A percentile compares a stretch with the other conserved stretches of the same genome.
Evolutionary conservation across 768 basidiomycete genomes (phyloP).

Genomic region (Sarcodon sp.): DNA sequence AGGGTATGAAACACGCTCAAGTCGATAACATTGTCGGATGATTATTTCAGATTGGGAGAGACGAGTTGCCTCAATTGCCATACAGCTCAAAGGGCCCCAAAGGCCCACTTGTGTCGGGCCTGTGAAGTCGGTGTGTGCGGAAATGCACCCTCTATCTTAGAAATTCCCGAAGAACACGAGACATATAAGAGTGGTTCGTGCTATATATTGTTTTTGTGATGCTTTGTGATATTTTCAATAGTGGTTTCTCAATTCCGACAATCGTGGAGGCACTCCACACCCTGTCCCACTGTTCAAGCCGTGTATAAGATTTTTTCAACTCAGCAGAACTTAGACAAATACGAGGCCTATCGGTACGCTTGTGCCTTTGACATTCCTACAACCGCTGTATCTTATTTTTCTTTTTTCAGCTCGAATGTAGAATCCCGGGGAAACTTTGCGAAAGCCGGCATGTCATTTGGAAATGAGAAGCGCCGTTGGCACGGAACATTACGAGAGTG

Average conservation of each 20-base stretch:
- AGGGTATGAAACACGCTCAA: constrained; percentile 28
- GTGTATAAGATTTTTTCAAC: constrained; percentile 54
- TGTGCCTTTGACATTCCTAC: background rate
- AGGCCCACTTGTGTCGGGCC: constrained; percentile 50
- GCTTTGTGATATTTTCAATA: constrained; percentile 10
- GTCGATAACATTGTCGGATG: background rate
- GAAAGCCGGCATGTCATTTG: constrained; percentile 37
- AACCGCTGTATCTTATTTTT: background rate
- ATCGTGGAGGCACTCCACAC: constrained; percentile 52
- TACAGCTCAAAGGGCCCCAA: constrained; percentile 36
- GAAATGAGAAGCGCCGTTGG: constrained; percentile 67
- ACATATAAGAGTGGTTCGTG: constrained; percentile 53
- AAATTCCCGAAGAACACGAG: constrained; percentile 43
- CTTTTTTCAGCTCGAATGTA: constrained; percentile 30
- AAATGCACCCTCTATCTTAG: constrained; percentile 42
- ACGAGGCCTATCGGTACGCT: constrained; percentile 48
- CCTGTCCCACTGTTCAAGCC: constrained; percentile 42
- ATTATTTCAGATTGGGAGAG: constrained; percentile 15
- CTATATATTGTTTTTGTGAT: background rate
- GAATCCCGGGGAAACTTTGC: constrained; percentile 50
- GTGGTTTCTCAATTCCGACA: constrained; percentile 56
- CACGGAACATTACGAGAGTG: constrained; percentile 61
- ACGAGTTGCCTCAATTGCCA: constrained; percentile 47
- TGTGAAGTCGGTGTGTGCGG: constrained; percentile 43
- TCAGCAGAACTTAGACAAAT: constrained; percentile 34